Evolutionary conservation across 108 stramenopile genomes (phyloP).

Genomic region (Cyclostephanos tholiformis): DNA sequence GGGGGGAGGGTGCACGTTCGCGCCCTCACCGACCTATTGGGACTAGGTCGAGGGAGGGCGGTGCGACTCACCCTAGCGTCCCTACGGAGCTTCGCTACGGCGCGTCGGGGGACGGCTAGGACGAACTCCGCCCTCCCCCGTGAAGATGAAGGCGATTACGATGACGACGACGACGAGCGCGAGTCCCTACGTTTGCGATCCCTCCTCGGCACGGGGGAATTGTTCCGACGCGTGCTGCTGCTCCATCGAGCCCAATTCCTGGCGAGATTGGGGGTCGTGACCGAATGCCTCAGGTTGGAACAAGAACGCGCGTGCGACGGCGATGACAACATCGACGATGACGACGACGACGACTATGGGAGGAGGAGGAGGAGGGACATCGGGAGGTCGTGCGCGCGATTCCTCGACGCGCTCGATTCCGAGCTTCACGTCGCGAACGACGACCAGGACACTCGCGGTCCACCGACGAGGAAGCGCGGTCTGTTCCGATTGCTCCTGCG

Average conservation of each 20-base stretch:
- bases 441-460: neutral
- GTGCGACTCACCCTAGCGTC: conserved; percentile 58
- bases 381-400: conserved; percentile 6
- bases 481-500: conserved; percentile 29
- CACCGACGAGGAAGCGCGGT: conserved; percentile 22
- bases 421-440: conserved; percentile 16
- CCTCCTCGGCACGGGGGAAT: conserved; percentile 50
- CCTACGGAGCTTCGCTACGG: conserved; percentile 20
- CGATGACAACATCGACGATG: neutral
- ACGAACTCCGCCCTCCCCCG: neutral
- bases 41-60: conserved; percentile 37
- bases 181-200: conserved; percentile 24
- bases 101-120: neutral
- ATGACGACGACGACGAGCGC: conserved; percentile 3
- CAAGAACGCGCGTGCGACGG: conserved; percentile 12
- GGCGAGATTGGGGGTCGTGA: conserved; percentile 49
- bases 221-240: conserved; percentile 34
- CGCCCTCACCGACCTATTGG: conserved; percentile 48
- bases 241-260: conserved; percentile 51
- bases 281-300: conserved; percentile 62
- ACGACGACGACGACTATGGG: neutral
- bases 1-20: conserved; percentile 50
- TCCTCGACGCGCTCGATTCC: conserved; percentile 25
- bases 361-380: neutral
- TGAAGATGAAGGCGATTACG: neutral